phyloP scores from a whole-genome alignment of 2,329 filamentous ascomycete genomes.

The Fusarium neocosmosporiellum region DNA sequence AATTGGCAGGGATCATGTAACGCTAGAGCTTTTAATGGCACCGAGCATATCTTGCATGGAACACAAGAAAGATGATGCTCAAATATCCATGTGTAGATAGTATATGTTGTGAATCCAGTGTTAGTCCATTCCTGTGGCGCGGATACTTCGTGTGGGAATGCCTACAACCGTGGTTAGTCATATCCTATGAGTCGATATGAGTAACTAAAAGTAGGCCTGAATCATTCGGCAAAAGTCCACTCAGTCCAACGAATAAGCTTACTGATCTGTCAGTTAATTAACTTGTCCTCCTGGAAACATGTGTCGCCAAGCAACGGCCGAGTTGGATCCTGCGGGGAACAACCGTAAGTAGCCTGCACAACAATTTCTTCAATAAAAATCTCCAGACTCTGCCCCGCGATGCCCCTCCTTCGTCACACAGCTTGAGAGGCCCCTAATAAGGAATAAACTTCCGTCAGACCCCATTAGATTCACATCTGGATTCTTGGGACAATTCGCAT shows the following conservation, averaged over 20 bases:
- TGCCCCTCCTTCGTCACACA: conserved; percentile 31
- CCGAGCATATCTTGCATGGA: background rate
- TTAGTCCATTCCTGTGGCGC: background rate
- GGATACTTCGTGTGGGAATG: background rate
- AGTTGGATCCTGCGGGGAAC: conserved; percentile 18
- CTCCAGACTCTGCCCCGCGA: conserved; percentile 28
- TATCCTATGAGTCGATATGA: conserved; percentile 24
- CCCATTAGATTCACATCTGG: background rate
- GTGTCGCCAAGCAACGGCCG: conserved; percentile 6
- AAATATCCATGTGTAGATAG: background rate
- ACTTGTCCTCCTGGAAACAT: conserved; percentile 12
- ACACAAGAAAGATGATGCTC: background rate
- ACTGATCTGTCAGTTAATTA: conserved; percentile 2
- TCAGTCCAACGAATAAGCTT: conserved; percentile 13
- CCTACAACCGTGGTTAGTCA: background rate
- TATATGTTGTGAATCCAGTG: background rate
- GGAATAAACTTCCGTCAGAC: conserved; percentile 5
- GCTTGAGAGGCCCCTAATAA: background rate
- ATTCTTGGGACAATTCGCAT: background rate
- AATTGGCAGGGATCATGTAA: conserved; percentile 17
- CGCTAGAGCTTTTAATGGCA: background rate
- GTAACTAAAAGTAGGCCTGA: conserved; percentile 11
- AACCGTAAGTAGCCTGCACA: background rate
- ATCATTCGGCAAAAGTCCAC: conserved; percentile 24
- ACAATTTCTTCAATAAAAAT: conserved; percentile 11